Percentiles rank a stretch among this genome's conserved stretches.
Evolutionary conservation across 352 stramenopile genomes (phyloP).

Genomic region (Globisporangium viniferum): DNA sequence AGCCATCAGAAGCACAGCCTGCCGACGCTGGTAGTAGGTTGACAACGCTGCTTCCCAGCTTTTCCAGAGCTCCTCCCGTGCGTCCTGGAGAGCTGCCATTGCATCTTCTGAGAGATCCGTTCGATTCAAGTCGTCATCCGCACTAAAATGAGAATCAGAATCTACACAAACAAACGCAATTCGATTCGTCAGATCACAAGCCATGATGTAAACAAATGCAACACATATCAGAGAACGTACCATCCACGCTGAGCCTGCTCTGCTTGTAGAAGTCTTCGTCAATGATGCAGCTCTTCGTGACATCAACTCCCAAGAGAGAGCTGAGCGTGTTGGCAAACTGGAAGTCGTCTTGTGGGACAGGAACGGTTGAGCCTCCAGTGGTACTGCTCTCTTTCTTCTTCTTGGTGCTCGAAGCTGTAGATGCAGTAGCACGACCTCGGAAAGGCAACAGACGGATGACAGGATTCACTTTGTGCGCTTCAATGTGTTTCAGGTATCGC

Average conservation of each 20-base stretch:
- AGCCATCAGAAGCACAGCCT: neutral
- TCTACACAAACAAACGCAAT: neutral
- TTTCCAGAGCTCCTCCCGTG: slow-evolving; percentile 24
- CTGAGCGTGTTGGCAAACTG: slow-evolving; percentile 9
- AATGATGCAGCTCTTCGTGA: slow-evolving; percentile 39
- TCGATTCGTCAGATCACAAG: neutral
- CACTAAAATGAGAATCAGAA: neutral
- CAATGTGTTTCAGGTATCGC: slow-evolving; percentile 45
- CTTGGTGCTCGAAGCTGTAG: neutral
- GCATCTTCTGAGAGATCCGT: neutral
- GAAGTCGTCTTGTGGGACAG: neutral
- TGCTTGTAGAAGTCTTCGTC: slow-evolving; percentile 31
- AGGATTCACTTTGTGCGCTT: slow-evolving; percentile 27
- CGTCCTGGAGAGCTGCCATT: slow-evolving; percentile 1
- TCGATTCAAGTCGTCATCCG: neutral
- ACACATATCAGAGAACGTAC: neutral
- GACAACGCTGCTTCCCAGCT: slow-evolving; percentile 20
- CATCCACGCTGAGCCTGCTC: neutral
- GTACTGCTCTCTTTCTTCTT: neutral
- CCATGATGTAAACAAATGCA: neutral
- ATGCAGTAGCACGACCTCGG: neutral
- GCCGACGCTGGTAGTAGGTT: slow-evolving; percentile 5
- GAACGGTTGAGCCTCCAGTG: neutral
- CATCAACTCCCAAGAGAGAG: slow-evolving; percentile 32
- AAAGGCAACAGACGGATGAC: slow-evolving; percentile 27